Evolutionary conservation across 768 basidiomycete genomes (phyloP), one percentile per base, ranked within the genome.

Genomic region (Xerocomellus intermedius): DNA sequence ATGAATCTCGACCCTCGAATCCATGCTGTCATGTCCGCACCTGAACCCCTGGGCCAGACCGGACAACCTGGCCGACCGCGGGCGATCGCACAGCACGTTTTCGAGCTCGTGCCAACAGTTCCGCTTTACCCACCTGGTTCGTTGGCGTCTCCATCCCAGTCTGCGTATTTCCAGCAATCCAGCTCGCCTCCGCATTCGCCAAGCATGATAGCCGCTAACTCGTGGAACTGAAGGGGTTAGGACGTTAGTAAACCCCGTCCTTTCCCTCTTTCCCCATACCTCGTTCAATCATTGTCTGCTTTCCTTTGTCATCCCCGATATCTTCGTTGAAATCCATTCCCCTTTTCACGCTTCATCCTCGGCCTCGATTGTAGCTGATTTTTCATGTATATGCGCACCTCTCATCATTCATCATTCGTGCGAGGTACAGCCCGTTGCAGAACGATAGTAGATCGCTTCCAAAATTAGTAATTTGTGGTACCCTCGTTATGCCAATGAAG

Each of bases 1-100:
- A 81, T 85, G 67, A 76, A 78, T 33, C 88, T 89, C 63, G 92
- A 95, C 58, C 84, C 91, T 3, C 83, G 86, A 32, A 86, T 96
- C 16, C 94, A 96, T 59, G 90, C 86, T 8, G 91, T 94, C 26
- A 93, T 93, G 87, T 86, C 85, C 42, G 77, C 81, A 2, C 65
- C 72, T 1, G 76, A 77, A 8, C 62, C 75, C 2, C 56, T 67
- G 44, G 64, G 70, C 3, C 64, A 70, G 44, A 73, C 74, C 2
- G 79, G 78, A 33, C 66, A 77, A 28, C 63, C 72, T 50, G 58
- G 71, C 7, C 61, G 78, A 45, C 58, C 64, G 9, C 80, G 83
- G 16, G 79, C 82, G 22, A 74, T 86, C 17, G 82, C 82, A 6
- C 89, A 90, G 58, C 84, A 85, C 56, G 86, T 90, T 22, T 87